Percentiles rank a stretch among this genome's conserved stretches.
These are phyloP conservation scores for Oryza meridionalis DNA, from an alignment of 176 grass and related monocot species.

Conservation along the genomic window DNA sequence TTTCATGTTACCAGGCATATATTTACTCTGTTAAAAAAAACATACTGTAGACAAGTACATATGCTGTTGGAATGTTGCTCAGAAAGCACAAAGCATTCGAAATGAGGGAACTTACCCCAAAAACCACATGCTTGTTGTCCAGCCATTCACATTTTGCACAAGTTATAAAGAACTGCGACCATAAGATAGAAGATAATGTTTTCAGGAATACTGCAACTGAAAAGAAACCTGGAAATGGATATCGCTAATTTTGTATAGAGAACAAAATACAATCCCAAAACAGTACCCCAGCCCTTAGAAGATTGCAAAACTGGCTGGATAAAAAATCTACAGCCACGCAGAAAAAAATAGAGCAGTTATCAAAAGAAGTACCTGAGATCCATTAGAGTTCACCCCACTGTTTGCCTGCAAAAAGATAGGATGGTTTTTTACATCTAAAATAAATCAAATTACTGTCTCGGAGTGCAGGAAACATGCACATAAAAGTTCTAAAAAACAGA, in stretches of 20 bases:
- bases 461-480: slow-evolving; percentile 9
- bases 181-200: slow-evolving; percentile 33
- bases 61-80: neutral
- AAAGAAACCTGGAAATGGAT: neutral
- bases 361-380: slow-evolving; percentile 71
- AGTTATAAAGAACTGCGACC: slow-evolving; percentile 85
- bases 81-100: slow-evolving; percentile 4
- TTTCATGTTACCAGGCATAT: neutral
- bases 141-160: slow-evolving; percentile 99
- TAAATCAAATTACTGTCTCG: neutral
- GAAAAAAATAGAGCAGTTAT: neutral
- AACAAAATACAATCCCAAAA: neutral
- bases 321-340: neutral
- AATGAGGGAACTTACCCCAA: slow-evolving; percentile 71
- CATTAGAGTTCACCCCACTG: slow-evolving; percentile 87
- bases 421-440: slow-evolving; percentile 5
- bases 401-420: slow-evolving; percentile 70
- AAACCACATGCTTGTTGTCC: slow-evolving; percentile 97
- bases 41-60: neutral
- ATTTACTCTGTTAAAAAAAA: neutral
- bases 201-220: slow-evolving; percentile 12
- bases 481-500: neutral
- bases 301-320: neutral
- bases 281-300: neutral
- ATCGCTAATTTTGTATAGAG: neutral